These are phyloP conservation scores for Poa annua DNA, from an alignment of 176 grass and related monocot genomes.

Conservation along the genomic window DNA sequence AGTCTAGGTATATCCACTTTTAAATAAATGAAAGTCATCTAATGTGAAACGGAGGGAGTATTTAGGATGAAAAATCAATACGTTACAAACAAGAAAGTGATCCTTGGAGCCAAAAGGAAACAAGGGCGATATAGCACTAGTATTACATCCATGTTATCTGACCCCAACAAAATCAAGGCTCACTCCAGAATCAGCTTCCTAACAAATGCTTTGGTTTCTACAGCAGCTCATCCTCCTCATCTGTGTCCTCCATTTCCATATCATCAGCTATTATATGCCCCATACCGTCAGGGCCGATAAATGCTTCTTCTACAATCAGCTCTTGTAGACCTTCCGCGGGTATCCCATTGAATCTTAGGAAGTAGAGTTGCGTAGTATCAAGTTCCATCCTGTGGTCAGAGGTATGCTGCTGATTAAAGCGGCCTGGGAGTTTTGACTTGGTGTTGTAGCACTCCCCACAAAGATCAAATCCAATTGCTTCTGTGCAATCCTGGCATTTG, in stretches of 20 bases:
- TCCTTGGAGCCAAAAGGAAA: not conserved
- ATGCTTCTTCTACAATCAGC: not conserved
- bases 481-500: slow-evolving; percentile 79
- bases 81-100: slow-evolving; percentile 21
- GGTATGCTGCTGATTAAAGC: slow-evolving; percentile 95
- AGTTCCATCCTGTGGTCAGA: slow-evolving; percentile 79
- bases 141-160: slow-evolving; percentile 9
- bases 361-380: slow-evolving; percentile 29
- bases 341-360: slow-evolving; percentile 17
- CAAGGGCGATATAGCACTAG: not conserved
- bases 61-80: not conserved
- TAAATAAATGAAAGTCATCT: too few species aligned
- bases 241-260: slow-evolving; percentile 13
- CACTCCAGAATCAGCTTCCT: not conserved
- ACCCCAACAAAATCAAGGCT: not conserved
- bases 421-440: slow-evolving; percentile 65
- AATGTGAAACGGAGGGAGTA: too few species aligned
- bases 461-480: slow-evolving; percentile 72
- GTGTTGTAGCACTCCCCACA: slow-evolving; percentile 74
- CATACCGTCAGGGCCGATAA: not conserved
- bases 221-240: slow-evolving; percentile 37
- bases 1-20: too few species aligned
- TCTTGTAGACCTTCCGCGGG: slow-evolving; percentile 22
- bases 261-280: not conserved
- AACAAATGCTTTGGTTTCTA: slow-evolving; percentile 25